Evolutionary conservation across 164 flowering plant genomes (phyloP).

Genomic region (Cinnamomum chago): DNA sequence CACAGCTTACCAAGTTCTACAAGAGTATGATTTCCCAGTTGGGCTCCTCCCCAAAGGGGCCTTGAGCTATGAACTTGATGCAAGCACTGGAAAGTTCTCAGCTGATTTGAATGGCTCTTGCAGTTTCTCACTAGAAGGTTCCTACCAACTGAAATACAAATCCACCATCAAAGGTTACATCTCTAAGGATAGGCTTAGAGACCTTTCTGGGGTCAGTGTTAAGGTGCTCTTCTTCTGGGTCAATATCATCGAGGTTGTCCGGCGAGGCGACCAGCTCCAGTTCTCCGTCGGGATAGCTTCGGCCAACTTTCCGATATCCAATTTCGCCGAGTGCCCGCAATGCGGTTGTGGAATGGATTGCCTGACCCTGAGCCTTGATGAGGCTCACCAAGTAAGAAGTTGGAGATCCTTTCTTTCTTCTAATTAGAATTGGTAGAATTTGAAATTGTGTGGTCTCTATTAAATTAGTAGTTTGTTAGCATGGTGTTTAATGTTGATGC

Average conservation of each 20-base stretch:
- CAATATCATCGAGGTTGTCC: conserved; percentile 41
- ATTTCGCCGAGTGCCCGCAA: conserved; percentile 47
- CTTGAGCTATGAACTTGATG: conserved; percentile 43
- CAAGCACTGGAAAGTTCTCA: conserved; percentile 46
- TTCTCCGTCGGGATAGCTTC: conserved; percentile 66
- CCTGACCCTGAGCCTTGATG: neutral
- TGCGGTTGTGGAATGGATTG: conserved; percentile 67
- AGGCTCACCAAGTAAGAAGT: neutral
- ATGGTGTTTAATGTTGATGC: neutral
- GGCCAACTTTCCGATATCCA: conserved; percentile 37
- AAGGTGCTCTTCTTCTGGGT: conserved; percentile 58
- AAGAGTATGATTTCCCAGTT: conserved; percentile 42
- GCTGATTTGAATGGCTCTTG: conserved; percentile 42
- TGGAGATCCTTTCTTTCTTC: neutral
- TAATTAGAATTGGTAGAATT: neutral
- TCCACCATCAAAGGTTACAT: conserved; percentile 44
- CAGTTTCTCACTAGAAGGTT: conserved; percentile 43
- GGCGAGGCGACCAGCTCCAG: conserved; percentile 36
- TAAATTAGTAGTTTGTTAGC: neutral
- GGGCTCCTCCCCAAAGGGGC: conserved; percentile 65
- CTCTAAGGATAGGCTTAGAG: conserved; percentile 29
- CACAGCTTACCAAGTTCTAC: conserved; percentile 34
- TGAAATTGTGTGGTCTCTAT: neutral
- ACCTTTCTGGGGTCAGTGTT: conserved; percentile 52
- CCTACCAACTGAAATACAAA: conserved; percentile 42